Evolutionary conservation across 140 eudicot genomes (phyloP).

Genomic region (Bidens hawaiensis): DNA sequence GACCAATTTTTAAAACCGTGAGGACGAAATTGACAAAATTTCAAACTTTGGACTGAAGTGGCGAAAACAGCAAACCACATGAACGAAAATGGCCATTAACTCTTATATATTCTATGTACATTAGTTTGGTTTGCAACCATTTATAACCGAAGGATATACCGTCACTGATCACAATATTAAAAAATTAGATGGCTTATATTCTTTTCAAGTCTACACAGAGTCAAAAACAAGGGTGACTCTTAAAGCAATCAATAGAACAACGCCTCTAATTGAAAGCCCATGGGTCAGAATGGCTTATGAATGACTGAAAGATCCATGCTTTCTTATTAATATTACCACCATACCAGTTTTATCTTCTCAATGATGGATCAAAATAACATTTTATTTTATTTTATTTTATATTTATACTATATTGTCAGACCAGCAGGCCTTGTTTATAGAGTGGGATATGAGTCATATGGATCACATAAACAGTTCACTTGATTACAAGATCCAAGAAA

Average conservation of each 20-base stretch:
- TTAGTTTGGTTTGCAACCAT: background rate
- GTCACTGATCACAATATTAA: too few species aligned
- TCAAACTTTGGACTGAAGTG: too few species aligned
- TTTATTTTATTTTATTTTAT: background rate
- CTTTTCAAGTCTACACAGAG: background rate
- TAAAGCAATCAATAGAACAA: background rate
- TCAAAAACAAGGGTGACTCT: background rate
- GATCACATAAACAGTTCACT: slow-evolving; percentile 8
- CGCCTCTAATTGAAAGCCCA: background rate
- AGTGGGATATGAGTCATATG: slow-evolving; percentile 7
- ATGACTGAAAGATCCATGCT: background rate
- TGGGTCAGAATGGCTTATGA: slow-evolving; percentile 7
- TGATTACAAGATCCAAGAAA: slow-evolving; percentile 11
- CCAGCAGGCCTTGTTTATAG: slow-evolving; percentile 1
- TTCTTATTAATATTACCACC: background rate
- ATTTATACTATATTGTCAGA: slow-evolving; percentile 4
- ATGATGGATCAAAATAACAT: background rate
- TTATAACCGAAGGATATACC: too few species aligned
- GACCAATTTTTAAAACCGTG: too few species aligned
- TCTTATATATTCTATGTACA: background rate
- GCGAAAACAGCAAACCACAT: too few species aligned
- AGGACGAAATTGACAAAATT: too few species aligned
- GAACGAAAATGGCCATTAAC: too few species aligned
- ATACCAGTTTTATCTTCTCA: background rate
- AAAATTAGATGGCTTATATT: background rate